Conservation (phyloP, 768 basidiomycete genomes). For the Mycena metata region DNA sequence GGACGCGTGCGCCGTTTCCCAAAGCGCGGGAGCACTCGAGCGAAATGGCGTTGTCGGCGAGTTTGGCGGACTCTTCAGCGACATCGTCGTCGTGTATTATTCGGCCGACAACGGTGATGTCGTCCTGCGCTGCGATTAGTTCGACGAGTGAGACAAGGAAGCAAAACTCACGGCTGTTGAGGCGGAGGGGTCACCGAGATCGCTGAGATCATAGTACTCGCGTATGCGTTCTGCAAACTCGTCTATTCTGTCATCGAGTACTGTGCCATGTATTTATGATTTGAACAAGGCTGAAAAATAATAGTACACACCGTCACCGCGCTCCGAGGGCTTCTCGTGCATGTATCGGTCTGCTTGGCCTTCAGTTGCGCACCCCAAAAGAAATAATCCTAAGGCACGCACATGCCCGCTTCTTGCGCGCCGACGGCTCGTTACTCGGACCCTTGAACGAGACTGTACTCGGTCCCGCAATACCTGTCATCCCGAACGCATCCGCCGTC, state of each 20-base stretch:
- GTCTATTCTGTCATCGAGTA: slow-evolving; percentile 89
- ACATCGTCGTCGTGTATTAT: slow-evolving; percentile 79
- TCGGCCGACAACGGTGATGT: slow-evolving; percentile 79
- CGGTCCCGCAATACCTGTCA: slow-evolving; percentile 39
- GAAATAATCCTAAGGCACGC: slow-evolving; percentile 45
- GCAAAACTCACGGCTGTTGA: slow-evolving; percentile 56
- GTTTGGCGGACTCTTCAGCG: slow-evolving; percentile 67
- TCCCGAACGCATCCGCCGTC: slow-evolving; percentile 41
- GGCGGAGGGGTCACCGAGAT: slow-evolving; percentile 79
- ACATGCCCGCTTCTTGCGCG: slow-evolving; percentile 69
- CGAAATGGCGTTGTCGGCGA: slow-evolving; percentile 79
- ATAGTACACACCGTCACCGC: slow-evolving; percentile 76
- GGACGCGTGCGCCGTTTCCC: slow-evolving; percentile 73
- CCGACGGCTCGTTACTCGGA: slow-evolving; percentile 52
- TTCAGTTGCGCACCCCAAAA: slow-evolving; percentile 1
- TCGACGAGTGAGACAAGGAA: slow-evolving; percentile 13
- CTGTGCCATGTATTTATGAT: slow-evolving; percentile 52
- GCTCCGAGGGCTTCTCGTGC: slow-evolving; percentile 90
- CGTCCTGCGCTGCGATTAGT: slow-evolving; percentile 58
- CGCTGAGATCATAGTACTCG: slow-evolving; percentile 76
- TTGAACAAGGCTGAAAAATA: not conserved
- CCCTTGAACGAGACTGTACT: slow-evolving; percentile 55
- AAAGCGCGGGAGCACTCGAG: slow-evolving; percentile 89
- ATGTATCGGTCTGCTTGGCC: slow-evolving; percentile 82
- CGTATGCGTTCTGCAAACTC: slow-evolving; percentile 83